Percentiles rank a stretch among this genome's conserved stretches.
Evolutionary conservation across 331 rosid genomes (phyloP).

Genomic region (Malus hybrid): DNA sequence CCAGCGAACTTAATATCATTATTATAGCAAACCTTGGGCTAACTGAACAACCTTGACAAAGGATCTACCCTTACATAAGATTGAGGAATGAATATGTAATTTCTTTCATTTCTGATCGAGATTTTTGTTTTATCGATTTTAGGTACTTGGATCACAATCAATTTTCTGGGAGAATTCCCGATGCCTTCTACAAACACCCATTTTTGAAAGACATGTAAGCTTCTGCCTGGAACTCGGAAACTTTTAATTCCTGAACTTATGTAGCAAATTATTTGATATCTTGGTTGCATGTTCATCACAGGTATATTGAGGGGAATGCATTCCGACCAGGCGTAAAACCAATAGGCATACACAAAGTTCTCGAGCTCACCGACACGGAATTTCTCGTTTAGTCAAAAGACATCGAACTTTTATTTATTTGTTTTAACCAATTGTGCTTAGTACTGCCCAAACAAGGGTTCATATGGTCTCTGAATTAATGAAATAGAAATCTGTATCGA

Average conservation of each 20-base stretch:
- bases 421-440: constrained; percentile 14
- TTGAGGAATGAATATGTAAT: not conserved
- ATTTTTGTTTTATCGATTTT: constrained; percentile 6
- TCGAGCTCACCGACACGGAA: constrained; percentile 83
- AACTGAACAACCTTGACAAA: not conserved
- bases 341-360: constrained; percentile 77
- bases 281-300: constrained; percentile 8
- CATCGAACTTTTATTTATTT: constrained; percentile 11
- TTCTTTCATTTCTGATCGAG: not conserved
- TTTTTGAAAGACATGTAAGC: constrained; percentile 98
- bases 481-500: constrained; percentile 17
- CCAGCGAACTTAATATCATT: too few species aligned
- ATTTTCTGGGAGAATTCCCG: constrained; percentile 88
- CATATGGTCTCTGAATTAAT: constrained; percentile 1
- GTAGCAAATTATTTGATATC: not conserved
- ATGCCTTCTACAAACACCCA: constrained; percentile 81
- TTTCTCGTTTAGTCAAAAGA: constrained; percentile 57
- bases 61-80: not conserved
- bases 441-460: constrained; percentile 28
- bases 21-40: too few species aligned
- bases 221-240: not conserved
- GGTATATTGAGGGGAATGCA: constrained; percentile 90
- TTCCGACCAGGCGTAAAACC: constrained; percentile 86
- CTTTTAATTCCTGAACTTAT: not conserved
- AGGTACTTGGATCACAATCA: constrained; percentile 97